Base-by-base conservation (phyloP, 345 rosid species). In the Pseudoturritis turrita region DNA sequence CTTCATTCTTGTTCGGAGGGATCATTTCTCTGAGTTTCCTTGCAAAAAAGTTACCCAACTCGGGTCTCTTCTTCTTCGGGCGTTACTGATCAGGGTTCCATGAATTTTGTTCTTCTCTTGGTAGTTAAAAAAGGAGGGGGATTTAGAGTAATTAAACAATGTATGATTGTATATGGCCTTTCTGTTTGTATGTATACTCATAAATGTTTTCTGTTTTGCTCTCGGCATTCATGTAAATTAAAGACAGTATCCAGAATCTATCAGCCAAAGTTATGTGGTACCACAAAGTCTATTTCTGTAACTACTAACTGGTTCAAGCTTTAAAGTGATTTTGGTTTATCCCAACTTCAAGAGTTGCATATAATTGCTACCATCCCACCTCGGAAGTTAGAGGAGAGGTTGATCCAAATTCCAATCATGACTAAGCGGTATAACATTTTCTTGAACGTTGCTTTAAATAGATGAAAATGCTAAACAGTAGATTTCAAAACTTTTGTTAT, bases 171-270 rank as follows among this genome's bases (percentile, higher is more conserved):
- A 65, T 73, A 65, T 49, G 46, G 46, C 6, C 39, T 57, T 4
- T 65, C 10, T 23, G 43, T 74, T 60, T 67, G 78, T 58, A 14
- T 49, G 61, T 57, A 43, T 58, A 56, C 43, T 60, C 57, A 61
- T 59, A 50, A 51, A 43, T 60, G 56, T 22, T 58, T 11, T 57
- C 56, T 58, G 45, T 31, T 59, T 37, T 39, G 73, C 23, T 31
- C 62, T 67, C 62, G 28, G 45, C 22, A 29, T 65, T 68, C 40
- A 29, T 74, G 78, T 74, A 74, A 74, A 74, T 66, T 66, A 74
- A 73, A 47, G 61, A 47, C 65, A 7, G 19, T 54, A 31, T 54
- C 40, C 23, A 47, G 53, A n/a, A 29, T 22, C 45, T 66, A 45
- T 64, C 40, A 47, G 46, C 41, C 12, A 29, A 28, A 6, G 18